These are phyloP conservation scores for Mortierella hygrophila DNA, from an alignment of 192 early-diverging fungal species.

Conservation along the genomic window DNA sequence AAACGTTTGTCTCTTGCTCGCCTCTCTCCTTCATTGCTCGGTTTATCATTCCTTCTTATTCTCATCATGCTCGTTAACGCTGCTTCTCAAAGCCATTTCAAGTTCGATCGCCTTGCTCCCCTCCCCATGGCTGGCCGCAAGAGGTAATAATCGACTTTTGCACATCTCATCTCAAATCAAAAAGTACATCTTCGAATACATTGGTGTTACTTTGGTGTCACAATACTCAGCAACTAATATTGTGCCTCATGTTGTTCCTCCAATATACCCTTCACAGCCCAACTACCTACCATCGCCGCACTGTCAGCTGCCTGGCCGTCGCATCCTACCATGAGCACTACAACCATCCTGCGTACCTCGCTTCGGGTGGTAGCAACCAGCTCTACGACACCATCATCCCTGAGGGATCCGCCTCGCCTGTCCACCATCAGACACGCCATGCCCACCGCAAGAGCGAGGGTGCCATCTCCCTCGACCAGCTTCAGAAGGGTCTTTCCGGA, in stretches of 20 bases:
- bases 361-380: conserved; percentile 18
- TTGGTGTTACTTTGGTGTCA: background rate
- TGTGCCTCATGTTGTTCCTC: too few species aligned
- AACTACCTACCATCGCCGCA: conserved; percentile 42
- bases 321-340: conserved; percentile 49
- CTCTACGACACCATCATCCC: conserved; percentile 39
- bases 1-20: background rate
- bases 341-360: conserved; percentile 34
- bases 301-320: conserved; percentile 53
- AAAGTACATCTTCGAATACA: background rate
- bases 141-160: conserved; percentile 24
- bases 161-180: background rate
- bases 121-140: conserved; percentile 19
- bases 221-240: background rate
- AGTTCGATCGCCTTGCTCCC: conserved; percentile 39
- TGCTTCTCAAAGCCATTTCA: conserved; percentile 46
- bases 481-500: conserved; percentile 32
- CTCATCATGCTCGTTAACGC: conserved; percentile 43
- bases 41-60: background rate
- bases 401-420: conserved; percentile 46
- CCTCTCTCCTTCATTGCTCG: background rate
- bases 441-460: conserved; percentile 48
- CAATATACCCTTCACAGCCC: conserved; percentile 12
- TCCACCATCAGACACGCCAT: conserved; percentile 44
- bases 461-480: conserved; percentile 38